These are phyloP conservation scores for Przewalskia tangutica DNA, from an alignment of 257 asterid genomes.

Conservation along the genomic window DNA sequence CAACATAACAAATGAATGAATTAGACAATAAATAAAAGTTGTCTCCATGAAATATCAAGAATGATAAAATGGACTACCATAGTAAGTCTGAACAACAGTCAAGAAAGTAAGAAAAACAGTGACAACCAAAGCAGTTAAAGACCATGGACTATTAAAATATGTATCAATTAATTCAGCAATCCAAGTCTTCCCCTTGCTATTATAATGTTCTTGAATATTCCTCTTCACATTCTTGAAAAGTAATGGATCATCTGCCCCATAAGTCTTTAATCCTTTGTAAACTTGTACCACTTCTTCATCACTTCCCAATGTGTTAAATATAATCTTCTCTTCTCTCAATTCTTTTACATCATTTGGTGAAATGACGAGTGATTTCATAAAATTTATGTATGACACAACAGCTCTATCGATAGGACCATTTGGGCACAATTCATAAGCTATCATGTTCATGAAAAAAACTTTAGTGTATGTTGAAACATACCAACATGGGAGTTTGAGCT, in stretches of 20 bases:
- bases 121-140: neutral
- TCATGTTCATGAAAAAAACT: constrained; percentile 15
- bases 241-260: neutral
- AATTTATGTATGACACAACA: constrained; percentile 12
- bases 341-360: constrained; percentile 22
- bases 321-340: constrained; percentile 14
- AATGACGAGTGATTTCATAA: constrained; percentile 26
- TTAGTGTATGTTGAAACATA: neutral
- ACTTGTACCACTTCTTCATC: constrained; percentile 18
- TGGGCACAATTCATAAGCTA: constrained; percentile 23
- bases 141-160: neutral
- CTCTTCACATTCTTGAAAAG: neutral
- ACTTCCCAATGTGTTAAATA: constrained; percentile 12
- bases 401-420: neutral
- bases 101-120: neutral
- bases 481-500: constrained; percentile 16
- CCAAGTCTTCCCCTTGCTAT: neutral
- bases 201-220: neutral
- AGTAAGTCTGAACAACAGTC: neutral
- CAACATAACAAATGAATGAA: too few species aligned
- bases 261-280: neutral
- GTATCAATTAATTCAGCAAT: neutral
- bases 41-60: neutral
- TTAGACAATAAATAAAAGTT: too few species aligned
- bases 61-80: neutral